Conservation (phyloP, 352 stramenopile genomes). For the Phytophthora constricta region DNA sequence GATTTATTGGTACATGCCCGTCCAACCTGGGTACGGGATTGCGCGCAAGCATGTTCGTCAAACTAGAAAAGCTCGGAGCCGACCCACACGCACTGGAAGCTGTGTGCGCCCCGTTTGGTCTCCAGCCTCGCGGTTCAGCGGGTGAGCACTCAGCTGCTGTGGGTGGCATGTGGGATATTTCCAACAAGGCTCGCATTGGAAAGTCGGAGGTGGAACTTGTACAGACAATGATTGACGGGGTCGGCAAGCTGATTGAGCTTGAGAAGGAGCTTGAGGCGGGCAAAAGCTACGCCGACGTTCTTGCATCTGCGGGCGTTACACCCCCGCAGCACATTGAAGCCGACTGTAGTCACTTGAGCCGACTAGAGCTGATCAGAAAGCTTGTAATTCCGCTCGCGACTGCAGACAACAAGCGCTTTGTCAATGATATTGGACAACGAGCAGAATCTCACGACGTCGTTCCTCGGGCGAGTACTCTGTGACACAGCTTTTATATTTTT, state of each 20-base stretch:
- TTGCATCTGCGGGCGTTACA: slow-evolving; percentile 63
- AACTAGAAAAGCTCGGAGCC: slow-evolving; percentile 77
- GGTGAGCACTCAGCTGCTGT: slow-evolving; percentile 84
- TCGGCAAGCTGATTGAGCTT: slow-evolving; percentile 91
- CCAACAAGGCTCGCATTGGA: slow-evolving; percentile 94
- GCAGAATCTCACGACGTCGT: no score
- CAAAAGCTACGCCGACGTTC: slow-evolving; percentile 70
- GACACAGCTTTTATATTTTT: no score
- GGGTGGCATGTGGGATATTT: slow-evolving; percentile 93
- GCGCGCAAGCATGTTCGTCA: slow-evolving; percentile 87
- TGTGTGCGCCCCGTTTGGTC: slow-evolving; percentile 74
- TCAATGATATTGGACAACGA: slow-evolving; percentile 15
- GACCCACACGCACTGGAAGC: slow-evolving; percentile 77
- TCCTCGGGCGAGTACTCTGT: no score
- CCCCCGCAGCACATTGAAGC: slow-evolving; percentile 29
- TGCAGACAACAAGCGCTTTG: slow-evolving; percentile 8
- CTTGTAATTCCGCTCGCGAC: slow-evolving; percentile 5
- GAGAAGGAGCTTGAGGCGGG: slow-evolving; percentile 87
- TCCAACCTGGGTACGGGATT: slow-evolving; percentile 90
- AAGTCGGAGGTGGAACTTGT: slow-evolving; percentile 95
- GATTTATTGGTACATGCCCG: slow-evolving; percentile 87
- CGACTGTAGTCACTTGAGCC: slow-evolving; percentile 25
- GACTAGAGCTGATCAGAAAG: slow-evolving; percentile 17
- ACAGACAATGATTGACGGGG: slow-evolving; percentile 96
- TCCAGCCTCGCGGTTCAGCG: slow-evolving; percentile 82